phyloP scores from a whole-genome alignment of 2,329 filamentous ascomycete species.

The Xylaria multiplex region DNA sequence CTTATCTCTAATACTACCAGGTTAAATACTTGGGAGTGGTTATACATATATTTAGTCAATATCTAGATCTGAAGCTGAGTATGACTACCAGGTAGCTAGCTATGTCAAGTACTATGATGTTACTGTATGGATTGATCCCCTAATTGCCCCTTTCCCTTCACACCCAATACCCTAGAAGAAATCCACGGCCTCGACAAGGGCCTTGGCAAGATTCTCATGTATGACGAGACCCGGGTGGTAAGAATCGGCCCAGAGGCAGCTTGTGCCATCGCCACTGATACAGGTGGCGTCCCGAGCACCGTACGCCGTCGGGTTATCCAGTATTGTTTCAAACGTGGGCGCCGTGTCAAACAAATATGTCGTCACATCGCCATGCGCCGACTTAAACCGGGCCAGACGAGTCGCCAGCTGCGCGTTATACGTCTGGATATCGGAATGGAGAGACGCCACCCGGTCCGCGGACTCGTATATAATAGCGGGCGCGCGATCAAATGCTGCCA shows the following conservation, averaged over 20 bases:
- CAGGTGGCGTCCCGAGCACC: constrained; percentile 39
- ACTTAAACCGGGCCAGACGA: constrained; percentile 35
- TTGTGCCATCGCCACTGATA: constrained; percentile 34
- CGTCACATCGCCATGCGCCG: constrained; percentile 28
- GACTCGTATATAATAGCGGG: constrained; percentile 33
- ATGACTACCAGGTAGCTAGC: neutral
- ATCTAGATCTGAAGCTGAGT: neutral
- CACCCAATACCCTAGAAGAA: constrained; percentile 34
- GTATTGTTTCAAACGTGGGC: constrained; percentile 30
- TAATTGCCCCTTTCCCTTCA: neutral
- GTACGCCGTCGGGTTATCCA: constrained; percentile 40
- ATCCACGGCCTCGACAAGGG: constrained; percentile 32
- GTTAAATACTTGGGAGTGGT: too few species aligned
- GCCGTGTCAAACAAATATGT: constrained; percentile 38
- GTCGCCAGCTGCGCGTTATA: constrained; percentile 36
- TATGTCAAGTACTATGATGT: neutral
- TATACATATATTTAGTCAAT: too few species aligned
- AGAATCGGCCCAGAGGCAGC: constrained; percentile 39
- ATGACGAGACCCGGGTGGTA: constrained; percentile 39
- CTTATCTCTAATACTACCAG: too few species aligned
- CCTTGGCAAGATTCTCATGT: constrained; percentile 35
- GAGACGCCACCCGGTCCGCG: constrained; percentile 28
- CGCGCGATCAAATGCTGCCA: constrained; percentile 37
- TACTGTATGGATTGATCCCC: neutral
- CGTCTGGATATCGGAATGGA: constrained; percentile 36